phyloP scores from a whole-genome alignment of 106 monocot species.

The Acorus gramineus region DNA sequence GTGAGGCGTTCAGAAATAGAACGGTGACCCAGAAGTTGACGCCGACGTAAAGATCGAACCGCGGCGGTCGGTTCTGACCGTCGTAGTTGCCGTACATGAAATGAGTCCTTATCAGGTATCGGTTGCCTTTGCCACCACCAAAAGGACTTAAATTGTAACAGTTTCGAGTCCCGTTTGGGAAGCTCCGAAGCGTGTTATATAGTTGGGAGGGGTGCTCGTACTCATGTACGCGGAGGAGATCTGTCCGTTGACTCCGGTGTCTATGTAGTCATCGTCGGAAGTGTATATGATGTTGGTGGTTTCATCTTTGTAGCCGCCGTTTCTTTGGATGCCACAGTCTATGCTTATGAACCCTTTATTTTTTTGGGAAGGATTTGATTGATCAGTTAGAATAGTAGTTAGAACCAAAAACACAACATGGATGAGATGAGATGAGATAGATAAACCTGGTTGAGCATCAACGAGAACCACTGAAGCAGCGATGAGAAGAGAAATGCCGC shows the following conservation, averaged over 20 bases:
- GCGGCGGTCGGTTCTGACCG: not conserved
- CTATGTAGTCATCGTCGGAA: slow-evolving; percentile 15
- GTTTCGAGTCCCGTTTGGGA: slow-evolving; percentile 15
- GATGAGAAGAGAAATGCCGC: too few species aligned
- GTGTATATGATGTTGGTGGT: slow-evolving; percentile 5
- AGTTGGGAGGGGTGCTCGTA: not conserved
- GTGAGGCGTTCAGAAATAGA: not conserved
- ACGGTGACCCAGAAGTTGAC: slow-evolving; percentile 17
- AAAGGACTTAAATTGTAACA: slow-evolving; percentile 22
- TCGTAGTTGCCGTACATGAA: slow-evolving; percentile 31
- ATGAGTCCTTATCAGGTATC: slow-evolving; percentile 11
- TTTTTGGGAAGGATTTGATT: too few species aligned
- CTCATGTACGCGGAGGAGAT: slow-evolving; percentile 9
- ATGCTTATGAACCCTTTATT: too few species aligned
- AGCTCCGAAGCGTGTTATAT: slow-evolving; percentile 7
- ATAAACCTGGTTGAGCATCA: too few species aligned
- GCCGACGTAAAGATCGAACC: slow-evolving; percentile 23
- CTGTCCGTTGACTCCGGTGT: slow-evolving; percentile 7
- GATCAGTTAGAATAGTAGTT: too few species aligned
- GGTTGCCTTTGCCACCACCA: not conserved
- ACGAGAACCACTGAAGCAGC: too few species aligned
- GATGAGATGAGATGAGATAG: too few species aligned
- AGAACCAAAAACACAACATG: too few species aligned
- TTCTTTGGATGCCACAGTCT: too few species aligned
- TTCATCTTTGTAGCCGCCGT: too few species aligned